These are phyloP conservation scores for Myrica gale DNA, from an alignment of 306 rosid species.

Conservation along the genomic window DNA sequence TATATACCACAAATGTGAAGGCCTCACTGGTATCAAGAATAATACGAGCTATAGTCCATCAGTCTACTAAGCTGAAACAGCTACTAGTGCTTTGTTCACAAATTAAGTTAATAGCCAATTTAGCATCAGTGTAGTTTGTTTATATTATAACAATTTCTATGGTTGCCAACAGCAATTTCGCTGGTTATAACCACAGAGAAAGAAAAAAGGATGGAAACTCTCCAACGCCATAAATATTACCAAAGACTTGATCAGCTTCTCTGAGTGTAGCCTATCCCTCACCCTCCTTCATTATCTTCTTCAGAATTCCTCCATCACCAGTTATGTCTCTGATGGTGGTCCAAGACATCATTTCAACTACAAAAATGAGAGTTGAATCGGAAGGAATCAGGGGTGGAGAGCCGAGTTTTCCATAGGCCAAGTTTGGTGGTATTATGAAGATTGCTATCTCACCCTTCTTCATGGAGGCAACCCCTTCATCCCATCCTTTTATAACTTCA, in stretches of 20 bases:
- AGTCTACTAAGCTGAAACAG: neutral
- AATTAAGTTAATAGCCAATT: neutral
- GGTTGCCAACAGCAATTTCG: too few relatives aligned
- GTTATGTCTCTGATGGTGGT: slow-evolving; percentile 47
- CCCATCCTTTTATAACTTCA: slow-evolving; percentile 73
- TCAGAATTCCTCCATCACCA: slow-evolving; percentile 59
- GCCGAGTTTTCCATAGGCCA: slow-evolving; percentile 59
- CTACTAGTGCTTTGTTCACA: neutral
- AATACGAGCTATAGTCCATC: neutral
- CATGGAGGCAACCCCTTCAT: slow-evolving; percentile 63
- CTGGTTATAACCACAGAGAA: too few relatives aligned
- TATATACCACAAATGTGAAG: too few relatives aligned
- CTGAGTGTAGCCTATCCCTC: slow-evolving; percentile 66
- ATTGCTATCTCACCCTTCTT: slow-evolving; percentile 68
- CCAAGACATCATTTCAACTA: slow-evolving; percentile 63
- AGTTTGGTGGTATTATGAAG: slow-evolving; percentile 55
- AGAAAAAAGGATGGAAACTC: neutral
- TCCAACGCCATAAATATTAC: slow-evolving; percentile 25
- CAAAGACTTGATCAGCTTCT: slow-evolving; percentile 56
- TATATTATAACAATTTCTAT: neutral
- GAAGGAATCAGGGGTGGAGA: slow-evolving; percentile 58
- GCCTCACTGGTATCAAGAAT: neutral
- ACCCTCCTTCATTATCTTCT: slow-evolving; percentile 50
- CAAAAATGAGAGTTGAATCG: slow-evolving; percentile 52
- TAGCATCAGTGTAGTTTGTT: neutral